phyloP scores from a whole-genome alignment of 2,329 filamentous ascomycete genomes.

The Pseudocercospora pini-densiflorae region DNA sequence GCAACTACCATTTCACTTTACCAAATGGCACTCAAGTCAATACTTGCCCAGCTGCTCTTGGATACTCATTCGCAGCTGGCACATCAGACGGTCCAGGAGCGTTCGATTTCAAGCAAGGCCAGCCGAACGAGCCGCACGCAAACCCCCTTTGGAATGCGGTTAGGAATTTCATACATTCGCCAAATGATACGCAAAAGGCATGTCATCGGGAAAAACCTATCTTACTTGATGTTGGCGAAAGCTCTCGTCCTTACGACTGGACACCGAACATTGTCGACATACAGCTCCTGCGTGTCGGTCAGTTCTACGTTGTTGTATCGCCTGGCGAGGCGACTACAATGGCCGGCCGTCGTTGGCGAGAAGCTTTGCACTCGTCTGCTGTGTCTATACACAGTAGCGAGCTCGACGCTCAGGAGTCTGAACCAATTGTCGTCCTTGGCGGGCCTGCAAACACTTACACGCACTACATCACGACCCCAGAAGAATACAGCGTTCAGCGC shows the following conservation, averaged over 20 bases:
- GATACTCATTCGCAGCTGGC: slow-evolving; percentile 90
- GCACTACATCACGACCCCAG: slow-evolving; percentile 77
- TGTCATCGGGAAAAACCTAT: slow-evolving; percentile 87
- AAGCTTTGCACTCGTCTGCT: slow-evolving; percentile 65
- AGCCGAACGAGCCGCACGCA: slow-evolving; percentile 70
- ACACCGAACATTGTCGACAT: slow-evolving; percentile 90
- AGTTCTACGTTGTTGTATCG: slow-evolving; percentile 80
- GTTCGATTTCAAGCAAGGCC: slow-evolving; percentile 92
- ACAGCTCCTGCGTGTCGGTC: slow-evolving; percentile 81
- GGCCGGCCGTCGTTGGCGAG: slow-evolving; percentile 85
- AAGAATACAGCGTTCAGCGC: slow-evolving; percentile 82
- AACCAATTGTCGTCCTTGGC: slow-evolving; percentile 78
- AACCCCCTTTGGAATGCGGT: slow-evolving; percentile 84
- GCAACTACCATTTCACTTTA: slow-evolving; percentile 72
- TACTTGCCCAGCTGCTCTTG: slow-evolving; percentile 86
- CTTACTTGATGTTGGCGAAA: slow-evolving; percentile 83
- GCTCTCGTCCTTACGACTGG: slow-evolving; percentile 81
- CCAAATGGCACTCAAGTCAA: slow-evolving; percentile 71
- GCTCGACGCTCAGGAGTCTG: slow-evolving; percentile 48
- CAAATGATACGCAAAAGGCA: slow-evolving; percentile 68
- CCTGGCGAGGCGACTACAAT: slow-evolving; percentile 92
- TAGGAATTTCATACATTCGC: slow-evolving; percentile 71
- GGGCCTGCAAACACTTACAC: slow-evolving; percentile 91
- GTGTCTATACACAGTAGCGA: slow-evolving; percentile 25
- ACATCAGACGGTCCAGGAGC: slow-evolving; percentile 89